Evolutionary conservation across 106 monocot genomes (phyloP), one percentile per base, ranked within the genome.

Genomic region (Apostasia shenzhenica): DNA sequence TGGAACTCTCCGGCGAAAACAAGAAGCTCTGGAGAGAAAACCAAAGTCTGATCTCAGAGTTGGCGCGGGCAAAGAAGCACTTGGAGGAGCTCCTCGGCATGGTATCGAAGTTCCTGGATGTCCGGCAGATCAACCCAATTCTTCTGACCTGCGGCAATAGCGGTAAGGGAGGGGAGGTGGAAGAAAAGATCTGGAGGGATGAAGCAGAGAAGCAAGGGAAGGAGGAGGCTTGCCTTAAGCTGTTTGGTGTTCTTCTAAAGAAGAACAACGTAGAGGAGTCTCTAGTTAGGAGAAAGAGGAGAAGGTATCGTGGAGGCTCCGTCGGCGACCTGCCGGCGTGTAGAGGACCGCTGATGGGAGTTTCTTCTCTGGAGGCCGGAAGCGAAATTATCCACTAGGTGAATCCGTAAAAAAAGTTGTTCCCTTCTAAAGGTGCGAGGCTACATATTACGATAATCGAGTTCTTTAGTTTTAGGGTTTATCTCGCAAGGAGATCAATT

Each of bases 21-120:
- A 73, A 77, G 72, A 79, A 79, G 77, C 85, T 93, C 10, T 81
- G 71, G 75, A 81, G 81, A 57, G 81, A 83, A 71, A 88, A 88
- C 72, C 50, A 83, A 8, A 38, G 48, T 1, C 79, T 93, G 8
- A 74, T n/a, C 76, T 55, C n/a, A 4, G 88, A 93, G 72, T 69
- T 93, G 5, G 55, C 71, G 13, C 73, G 55, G 2, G 81, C 81
- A 4, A 88, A 83, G 73, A 37, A 53, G 55, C 81, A 81, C 45
- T 86, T 76, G 67, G 70, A 83, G 63, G 74, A 76, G 48, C 80
- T 93, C 8, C 72, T 83, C 42, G 51, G 52, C 48, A 74, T 77
- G 52, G 77, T 93, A 5, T 79, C 92, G 6, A 75, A 70, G 47
- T 71, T 79, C 37, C 74, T 81, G 9, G 79, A 81, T 48, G 72